Conservation (phyloP, 2,329 filamentous ascomycete genomes). For the Exophiala sp. region DNA sequence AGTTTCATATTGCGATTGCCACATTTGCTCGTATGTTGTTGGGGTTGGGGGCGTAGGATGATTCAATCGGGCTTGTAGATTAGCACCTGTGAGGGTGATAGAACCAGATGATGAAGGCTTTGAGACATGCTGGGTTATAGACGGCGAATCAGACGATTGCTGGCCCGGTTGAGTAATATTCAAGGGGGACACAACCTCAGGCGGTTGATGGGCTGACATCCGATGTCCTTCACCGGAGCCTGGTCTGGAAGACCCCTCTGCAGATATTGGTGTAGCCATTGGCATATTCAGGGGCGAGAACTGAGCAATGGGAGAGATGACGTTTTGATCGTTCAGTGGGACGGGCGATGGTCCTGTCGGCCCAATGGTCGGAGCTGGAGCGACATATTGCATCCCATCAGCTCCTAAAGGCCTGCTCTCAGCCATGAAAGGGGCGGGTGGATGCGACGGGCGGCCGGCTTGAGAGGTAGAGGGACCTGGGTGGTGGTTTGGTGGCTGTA, state of each 20-base stretch:
- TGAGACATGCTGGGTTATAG: constrained; percentile 1
- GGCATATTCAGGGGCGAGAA: background rate
- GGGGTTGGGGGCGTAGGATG: constrained; percentile 33
- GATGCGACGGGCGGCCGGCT: background rate
- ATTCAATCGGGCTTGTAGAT: constrained; percentile 32
- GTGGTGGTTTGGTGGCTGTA: constrained; percentile 3
- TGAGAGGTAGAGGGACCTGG: background rate
- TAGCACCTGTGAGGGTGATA: constrained; percentile 30
- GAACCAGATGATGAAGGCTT: constrained; percentile 9
- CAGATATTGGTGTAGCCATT: constrained; percentile 7
- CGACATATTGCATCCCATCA: too few relatives aligned
- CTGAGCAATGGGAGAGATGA: background rate
- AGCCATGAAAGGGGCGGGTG: too few relatives aligned
- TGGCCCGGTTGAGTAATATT: constrained; percentile 4
- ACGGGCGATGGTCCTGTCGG: too few relatives aligned
- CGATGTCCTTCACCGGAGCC: constrained; percentile 17
- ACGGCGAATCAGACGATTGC: background rate
- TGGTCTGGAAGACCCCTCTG: constrained; percentile 16
- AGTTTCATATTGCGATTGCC: constrained; percentile 3
- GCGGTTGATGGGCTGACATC: constrained; percentile 6
- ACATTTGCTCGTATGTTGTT: constrained; percentile 7
- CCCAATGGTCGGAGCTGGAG: too few relatives aligned
- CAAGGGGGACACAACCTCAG: constrained; percentile 13
- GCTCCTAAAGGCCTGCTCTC: too few relatives aligned
- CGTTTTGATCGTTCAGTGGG: background rate